Evolutionary conservation across 805 yeast species (phyloP), one percentile per base, ranked within the genome.

Genomic region (Candida oleophila): DNA sequence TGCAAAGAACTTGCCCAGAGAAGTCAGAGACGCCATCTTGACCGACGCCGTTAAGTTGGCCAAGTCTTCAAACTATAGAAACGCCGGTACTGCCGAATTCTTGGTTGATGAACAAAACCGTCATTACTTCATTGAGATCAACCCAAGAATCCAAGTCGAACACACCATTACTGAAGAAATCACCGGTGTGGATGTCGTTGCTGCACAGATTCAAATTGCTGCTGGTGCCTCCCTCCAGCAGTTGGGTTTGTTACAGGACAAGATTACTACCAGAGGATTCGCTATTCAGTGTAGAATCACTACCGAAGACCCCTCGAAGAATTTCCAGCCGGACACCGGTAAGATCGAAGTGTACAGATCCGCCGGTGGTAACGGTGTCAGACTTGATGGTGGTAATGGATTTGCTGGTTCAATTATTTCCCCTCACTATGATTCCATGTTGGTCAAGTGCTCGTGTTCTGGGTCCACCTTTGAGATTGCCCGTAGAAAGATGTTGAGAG

Each of bases 281-380:
- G 98, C 99, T 34, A 94, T 94, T 58, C 99, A 94, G 76, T 92
- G 99, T 77, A 90, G 99, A 78, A 94, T 94, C 74, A 92, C 98
- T 49, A 92, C 99, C 43, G 99, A 94, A 71, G 99, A 92, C 66
- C 98, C 99, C 11, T 65, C 96, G 44, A 91, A 91, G 74, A 89
- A 87, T 65, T 92, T 92, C 83, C 97, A 89, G 72, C 99, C 99
- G 14, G 99, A 92, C 66, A 94, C 98, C 2, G 99, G 99, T 65
- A 90, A 91, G 71, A 87, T 92, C 59, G 99, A 92, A 70, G 99
- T 92, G 40, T 92, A 92, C 77, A 83, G 98, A 69, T 90, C 97
- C 40, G 89, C 98, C 19, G 99, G 99, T 72, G 99, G 99, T 77
- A 94, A 94, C 64, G 99, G 99, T 69, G 97, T 94, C 41, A 85